Evolutionary conservation across 2,329 filamentous ascomycete species (phyloP), one percentile per base, ranked within the genome.

Genomic region (Colletotrichum higginsianum): DNA sequence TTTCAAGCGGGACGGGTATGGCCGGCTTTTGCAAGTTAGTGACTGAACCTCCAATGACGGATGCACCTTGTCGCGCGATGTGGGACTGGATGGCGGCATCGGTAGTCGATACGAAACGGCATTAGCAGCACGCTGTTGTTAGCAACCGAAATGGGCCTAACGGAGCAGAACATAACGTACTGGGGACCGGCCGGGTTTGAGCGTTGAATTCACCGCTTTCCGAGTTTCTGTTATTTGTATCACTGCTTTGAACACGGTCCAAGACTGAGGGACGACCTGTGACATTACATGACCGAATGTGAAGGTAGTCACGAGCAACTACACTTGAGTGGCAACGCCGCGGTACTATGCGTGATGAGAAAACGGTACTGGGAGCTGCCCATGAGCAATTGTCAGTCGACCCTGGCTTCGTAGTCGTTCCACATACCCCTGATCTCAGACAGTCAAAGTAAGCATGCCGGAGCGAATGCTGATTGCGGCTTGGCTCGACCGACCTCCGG

Each of bases 21-120:
- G n/a, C 40, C 47, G 60, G 47, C 47, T 53, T 40, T 62, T 42
- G 30, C 15, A 8, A 11, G 47, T 12, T 13, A 40, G 30, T 30
- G 35, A 30, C n/a, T 16, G 2, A 30, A 61, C 49, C n/a, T 40
- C 60, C 47, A 62, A 62, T 30, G 21, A 47, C 46, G 18, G 30
- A 42, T 6, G 42, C 52, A 11, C 26, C 13, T 42, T 42, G 60
- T 52, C 47, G 47, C 16, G 60, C 52, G 47, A 62, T 40, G 47
- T 53, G 35, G 47, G 35, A 52, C 47, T 52, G 60, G 35, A 50
- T 40, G 60, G 12, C 47, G 60, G 46, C 46, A n/a, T 62, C 60
- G 60, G 57, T 35, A 61, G 2, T 18, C 49, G 23, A 42, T 30
- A 35, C 57, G 42, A 61, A 61, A 35, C 26, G 18, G 42, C 42